Percentiles rank a stretch among this genome's conserved stretches.
phyloP scores from a whole-genome alignment of 371 early-diverging fungal genomes.

The Rhizopus microsporus region DNA sequence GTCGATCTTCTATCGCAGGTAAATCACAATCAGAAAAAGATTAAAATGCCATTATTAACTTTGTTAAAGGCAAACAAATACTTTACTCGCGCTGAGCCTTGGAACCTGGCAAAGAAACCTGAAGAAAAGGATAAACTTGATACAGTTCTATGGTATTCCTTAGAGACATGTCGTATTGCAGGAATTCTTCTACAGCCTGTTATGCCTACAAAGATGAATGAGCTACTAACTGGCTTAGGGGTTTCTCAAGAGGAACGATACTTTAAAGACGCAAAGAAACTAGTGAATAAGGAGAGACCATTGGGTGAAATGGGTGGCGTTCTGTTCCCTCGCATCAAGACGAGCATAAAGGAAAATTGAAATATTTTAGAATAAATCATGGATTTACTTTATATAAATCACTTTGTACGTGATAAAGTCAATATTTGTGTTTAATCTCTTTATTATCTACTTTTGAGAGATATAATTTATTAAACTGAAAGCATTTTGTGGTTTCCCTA shows the following conservation, averaged over 20 bases:
- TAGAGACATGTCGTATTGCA: conserved; percentile 77
- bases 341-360: no score
- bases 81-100: conserved; percentile 76
- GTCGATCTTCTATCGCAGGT: conserved; percentile 62
- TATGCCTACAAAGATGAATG: conserved; percentile 78
- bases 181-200: conserved; percentile 82
- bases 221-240: conserved; percentile 66
- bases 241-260: conserved; percentile 51
- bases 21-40: conserved; percentile 12
- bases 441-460: no score
- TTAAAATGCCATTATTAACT: neutral
- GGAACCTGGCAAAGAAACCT: conserved; percentile 67
- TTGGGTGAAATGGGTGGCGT: conserved; percentile 21
- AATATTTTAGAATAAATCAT: no score
- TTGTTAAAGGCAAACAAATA: conserved; percentile 67
- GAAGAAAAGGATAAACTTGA: conserved; percentile 51
- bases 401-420: no score
- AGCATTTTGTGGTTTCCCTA: no score
- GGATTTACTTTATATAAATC: no score
- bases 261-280: conserved; percentile 48
- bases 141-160: conserved; percentile 67
- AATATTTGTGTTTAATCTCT: no score
- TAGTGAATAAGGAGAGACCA: conserved; percentile 7
- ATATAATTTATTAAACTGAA: no score
- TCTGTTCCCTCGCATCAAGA: conserved; percentile 15